Evolutionary conservation across 2,329 filamentous ascomycete species (phyloP).

Genomic region (Fusarium camptoceras): DNA sequence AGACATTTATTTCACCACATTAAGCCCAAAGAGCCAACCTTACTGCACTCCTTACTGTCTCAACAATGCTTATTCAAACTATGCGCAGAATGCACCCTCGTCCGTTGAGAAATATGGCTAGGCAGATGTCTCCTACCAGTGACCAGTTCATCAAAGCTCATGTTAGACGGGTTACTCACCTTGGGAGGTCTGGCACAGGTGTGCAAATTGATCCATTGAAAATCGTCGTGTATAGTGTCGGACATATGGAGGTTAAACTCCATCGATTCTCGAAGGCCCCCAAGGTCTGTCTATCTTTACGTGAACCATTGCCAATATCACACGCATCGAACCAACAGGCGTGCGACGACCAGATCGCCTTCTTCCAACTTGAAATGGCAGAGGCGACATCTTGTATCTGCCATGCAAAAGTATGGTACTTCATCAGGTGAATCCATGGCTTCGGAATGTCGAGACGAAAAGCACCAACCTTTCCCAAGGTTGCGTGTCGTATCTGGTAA

Average conservation of each 20-base stretch:
- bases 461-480: too few species aligned
- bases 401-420: conserved; percentile 29
- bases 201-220: conserved; percentile 19
- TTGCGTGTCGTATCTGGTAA: not conserved
- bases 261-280: conserved; percentile 14
- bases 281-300: conserved; percentile 13
- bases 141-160: not conserved
- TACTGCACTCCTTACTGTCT: too few species aligned
- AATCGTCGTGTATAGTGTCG: conserved; percentile 7
- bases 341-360: conserved; percentile 19
- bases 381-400: conserved; percentile 25
- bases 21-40: too few species aligned
- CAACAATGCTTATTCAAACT: too few species aligned
- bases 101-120: too few species aligned
- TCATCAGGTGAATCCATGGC: conserved; percentile 5
- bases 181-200: not conserved
- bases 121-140: not conserved
- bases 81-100: too few species aligned
- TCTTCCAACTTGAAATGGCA: conserved; percentile 25
- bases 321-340: conserved; percentile 12
- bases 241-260: not conserved
- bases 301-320: conserved; percentile 7
- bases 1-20: too few species aligned
- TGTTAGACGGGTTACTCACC: not conserved
- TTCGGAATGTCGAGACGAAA: not conserved